A percentile compares a stretch with the other conserved stretches of the same genome.
Conservation (phyloP, 768 basidiomycete genomes). For the Crassisporium funariophilum region DNA sequence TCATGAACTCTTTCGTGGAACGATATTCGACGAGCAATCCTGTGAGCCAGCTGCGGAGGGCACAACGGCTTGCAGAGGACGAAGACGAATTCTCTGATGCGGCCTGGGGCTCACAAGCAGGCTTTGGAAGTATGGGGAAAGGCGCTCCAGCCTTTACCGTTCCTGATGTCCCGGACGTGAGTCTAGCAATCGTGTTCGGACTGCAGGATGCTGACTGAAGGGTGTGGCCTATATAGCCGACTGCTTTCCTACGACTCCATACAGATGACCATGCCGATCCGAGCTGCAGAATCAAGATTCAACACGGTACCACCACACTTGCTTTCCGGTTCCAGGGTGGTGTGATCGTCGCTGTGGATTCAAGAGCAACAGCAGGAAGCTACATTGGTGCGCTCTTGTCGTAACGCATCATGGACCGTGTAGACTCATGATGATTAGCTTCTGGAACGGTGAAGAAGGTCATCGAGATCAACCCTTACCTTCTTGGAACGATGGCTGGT, state of each 20-base stretch:
- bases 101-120: slow-evolving; percentile 85
- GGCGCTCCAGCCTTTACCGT: slow-evolving; percentile 74
- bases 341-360: slow-evolving; percentile 99
- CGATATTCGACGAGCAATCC: slow-evolving; percentile 64
- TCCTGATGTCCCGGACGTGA: slow-evolving; percentile 76
- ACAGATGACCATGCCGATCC: slow-evolving; percentile 97
- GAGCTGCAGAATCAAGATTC: slow-evolving; percentile 94
- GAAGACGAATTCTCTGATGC: slow-evolving; percentile 66
- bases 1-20: slow-evolving; percentile 73
- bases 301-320: slow-evolving; percentile 97
- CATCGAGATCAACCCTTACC: slow-evolving; percentile 98
- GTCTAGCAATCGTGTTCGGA: slow-evolving; percentile 27
- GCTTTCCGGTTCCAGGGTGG: slow-evolving; percentile 97
- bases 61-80: slow-evolving; percentile 50
- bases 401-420: neutral
- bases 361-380: slow-evolving; percentile 94
- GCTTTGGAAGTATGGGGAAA: slow-evolving; percentile 72
- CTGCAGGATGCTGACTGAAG: neutral
- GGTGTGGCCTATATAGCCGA: slow-evolving; percentile 59
- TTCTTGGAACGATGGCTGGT: slow-evolving; percentile 99
- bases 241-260: slow-evolving; percentile 87
- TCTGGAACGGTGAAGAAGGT: slow-evolving; percentile 99
- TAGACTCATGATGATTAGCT: slow-evolving; percentile 49
- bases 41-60: slow-evolving; percentile 49
- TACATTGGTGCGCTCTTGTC: slow-evolving; percentile 77